Evolutionary conservation across 805 yeast genomes (phyloP).

Genomic region (Torulaspora franciscae): DNA sequence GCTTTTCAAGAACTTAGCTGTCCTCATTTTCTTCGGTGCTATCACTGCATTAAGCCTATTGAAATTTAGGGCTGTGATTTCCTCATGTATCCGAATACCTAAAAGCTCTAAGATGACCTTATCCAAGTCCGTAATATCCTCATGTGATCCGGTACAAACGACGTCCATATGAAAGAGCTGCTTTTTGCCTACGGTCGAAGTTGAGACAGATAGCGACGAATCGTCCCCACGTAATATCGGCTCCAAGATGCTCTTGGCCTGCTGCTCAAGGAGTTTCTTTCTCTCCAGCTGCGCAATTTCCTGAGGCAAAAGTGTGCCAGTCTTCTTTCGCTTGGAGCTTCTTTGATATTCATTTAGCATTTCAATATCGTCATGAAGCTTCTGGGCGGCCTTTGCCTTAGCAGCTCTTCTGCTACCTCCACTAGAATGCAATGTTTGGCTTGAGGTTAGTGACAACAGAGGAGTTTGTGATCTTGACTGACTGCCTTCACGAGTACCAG

Average conservation of each 20-base stretch:
- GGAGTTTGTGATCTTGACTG: constrained; percentile 8
- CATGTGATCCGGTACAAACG: constrained; percentile 63
- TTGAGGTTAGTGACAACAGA: constrained; percentile 7
- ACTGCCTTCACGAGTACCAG: not conserved
- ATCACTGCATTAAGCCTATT: constrained; percentile 49
- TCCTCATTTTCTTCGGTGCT: constrained; percentile 78
- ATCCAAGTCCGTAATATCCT: constrained; percentile 43
- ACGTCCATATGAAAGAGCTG: constrained; percentile 42
- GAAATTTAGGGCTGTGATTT: constrained; percentile 13
- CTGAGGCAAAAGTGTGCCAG: constrained; percentile 37
- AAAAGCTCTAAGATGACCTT: constrained; percentile 40
- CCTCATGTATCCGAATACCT: constrained; percentile 51
- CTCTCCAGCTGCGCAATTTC: constrained; percentile 36
- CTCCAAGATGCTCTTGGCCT: constrained; percentile 19
- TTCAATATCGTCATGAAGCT: constrained; percentile 63
- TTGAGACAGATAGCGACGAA: constrained; percentile 4
- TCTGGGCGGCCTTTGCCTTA: constrained; percentile 59
- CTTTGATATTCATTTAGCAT: constrained; percentile 61
- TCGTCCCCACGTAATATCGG: constrained; percentile 9
- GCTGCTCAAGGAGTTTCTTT: constrained; percentile 27
- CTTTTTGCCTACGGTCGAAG: constrained; percentile 12
- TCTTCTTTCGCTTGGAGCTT: constrained; percentile 41
- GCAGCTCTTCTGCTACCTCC: constrained; percentile 45
- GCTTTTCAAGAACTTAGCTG: constrained; percentile 78
- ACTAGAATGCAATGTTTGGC: constrained; percentile 24